Evolutionary conservation across 2,329 filamentous ascomycete genomes (phyloP).

Genomic region (Annulohypoxylon truncatum): DNA sequence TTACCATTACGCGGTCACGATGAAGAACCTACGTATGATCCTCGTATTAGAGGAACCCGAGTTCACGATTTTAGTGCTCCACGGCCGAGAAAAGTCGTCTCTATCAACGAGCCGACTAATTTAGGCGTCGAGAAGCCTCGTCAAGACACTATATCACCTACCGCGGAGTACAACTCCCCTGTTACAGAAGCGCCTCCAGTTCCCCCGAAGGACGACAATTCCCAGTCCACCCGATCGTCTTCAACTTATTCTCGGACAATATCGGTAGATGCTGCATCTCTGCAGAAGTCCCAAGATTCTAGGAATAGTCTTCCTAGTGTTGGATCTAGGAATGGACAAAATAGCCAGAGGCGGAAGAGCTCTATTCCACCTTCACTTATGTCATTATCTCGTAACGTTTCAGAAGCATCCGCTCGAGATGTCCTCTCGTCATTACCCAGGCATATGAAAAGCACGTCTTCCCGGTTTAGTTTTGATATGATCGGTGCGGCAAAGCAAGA

Average conservation of each 20-base stretch:
- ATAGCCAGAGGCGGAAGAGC: constrained; percentile 41
- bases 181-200: constrained; percentile 51
- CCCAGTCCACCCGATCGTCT: constrained; percentile 46
- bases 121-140: constrained; percentile 37
- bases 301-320: constrained; percentile 22
- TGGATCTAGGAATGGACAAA: constrained; percentile 25
- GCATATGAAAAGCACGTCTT: constrained; percentile 81
- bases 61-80: constrained; percentile 76
- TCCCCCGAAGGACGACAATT: constrained; percentile 54
- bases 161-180: constrained; percentile 36
- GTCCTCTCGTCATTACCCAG: constrained; percentile 64
- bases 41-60: constrained; percentile 71
- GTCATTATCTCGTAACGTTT: constrained; percentile 64
- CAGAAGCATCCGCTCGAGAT: constrained; percentile 59
- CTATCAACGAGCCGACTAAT: constrained; percentile 45
- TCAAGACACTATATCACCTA: constrained; percentile 38
- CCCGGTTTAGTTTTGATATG: constrained; percentile 86
- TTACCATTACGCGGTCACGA: constrained; percentile 54
- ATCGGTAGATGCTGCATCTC: constrained; percentile 45
- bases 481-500: constrained; percentile 75
- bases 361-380: constrained; percentile 52
- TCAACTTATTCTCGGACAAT: constrained; percentile 52
- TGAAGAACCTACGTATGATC: constrained; percentile 67
- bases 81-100: constrained; percentile 58
- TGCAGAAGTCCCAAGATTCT: constrained; percentile 40